Conservation (phyloP, 495 filamentous ascomycete genomes). For the Penicillium mononematosum region DNA sequence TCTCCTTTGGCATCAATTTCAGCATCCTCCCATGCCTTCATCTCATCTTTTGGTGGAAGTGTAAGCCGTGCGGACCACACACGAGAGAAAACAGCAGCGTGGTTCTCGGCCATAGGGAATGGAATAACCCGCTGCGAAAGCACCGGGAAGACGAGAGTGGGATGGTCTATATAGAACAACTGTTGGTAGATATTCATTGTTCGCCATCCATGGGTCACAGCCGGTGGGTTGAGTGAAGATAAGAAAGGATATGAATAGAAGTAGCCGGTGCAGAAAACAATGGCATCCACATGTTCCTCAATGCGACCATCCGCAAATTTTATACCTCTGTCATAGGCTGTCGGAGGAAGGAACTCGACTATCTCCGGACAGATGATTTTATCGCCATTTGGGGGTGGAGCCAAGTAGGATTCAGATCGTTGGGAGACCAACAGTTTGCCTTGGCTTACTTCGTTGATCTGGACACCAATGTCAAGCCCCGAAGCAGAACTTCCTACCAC, state of each 20-base stretch:
- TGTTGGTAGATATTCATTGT: constrained; percentile 71
- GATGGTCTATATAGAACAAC: constrained; percentile 69
- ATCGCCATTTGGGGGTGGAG: constrained; percentile 24
- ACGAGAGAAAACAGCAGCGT: constrained; percentile 72
- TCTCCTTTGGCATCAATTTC: constrained; percentile 43
- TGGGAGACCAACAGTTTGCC: constrained; percentile 55
- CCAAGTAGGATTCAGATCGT: constrained; percentile 43
- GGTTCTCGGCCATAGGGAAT: constrained; percentile 76
- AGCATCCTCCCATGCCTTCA: constrained; percentile 62
- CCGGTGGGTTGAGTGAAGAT: constrained; percentile 51
- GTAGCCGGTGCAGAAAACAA: constrained; percentile 62
- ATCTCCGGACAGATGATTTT: constrained; percentile 62
- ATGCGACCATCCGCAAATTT: constrained; percentile 51
- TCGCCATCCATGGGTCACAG: constrained; percentile 67
- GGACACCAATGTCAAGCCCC: constrained; percentile 74
- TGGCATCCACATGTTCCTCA: constrained; percentile 51
- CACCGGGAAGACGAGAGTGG: constrained; percentile 75
- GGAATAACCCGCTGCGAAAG: constrained; percentile 79
- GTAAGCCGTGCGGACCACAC: constrained; percentile 67
- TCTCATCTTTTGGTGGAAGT: constrained; percentile 60
- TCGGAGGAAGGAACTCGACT: constrained; percentile 51
- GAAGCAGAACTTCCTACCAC: constrained; percentile 79
- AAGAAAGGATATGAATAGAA: constrained; percentile 60
- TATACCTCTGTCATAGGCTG: constrained; percentile 43
- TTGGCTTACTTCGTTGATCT: constrained; percentile 58